Percentiles rank a stretch among this genome's conserved stretches.
Conservation (phyloP, 169 alveolate genomes). For the Eimeria acervulina region DNA sequence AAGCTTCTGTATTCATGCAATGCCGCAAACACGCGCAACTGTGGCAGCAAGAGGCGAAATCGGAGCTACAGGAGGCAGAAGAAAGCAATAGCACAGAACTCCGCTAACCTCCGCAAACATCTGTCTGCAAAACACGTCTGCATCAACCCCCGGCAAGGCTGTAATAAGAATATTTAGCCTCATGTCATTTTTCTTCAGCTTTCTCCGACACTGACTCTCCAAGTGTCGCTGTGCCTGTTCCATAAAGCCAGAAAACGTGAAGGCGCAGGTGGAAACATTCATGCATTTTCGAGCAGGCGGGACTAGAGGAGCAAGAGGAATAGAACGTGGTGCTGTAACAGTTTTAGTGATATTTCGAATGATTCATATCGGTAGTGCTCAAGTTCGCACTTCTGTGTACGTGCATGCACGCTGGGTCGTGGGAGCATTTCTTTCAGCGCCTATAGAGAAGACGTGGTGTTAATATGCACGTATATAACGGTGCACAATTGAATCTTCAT, state of each 20-base stretch:
- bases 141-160: slow-evolving; percentile 54
- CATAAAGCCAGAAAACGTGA: not conserved
- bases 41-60: not conserved
- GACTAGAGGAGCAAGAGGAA: not conserved
- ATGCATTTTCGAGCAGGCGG: not conserved
- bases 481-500: not conserved
- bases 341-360: not conserved
- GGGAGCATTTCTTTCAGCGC: not conserved
- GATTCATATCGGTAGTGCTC: not conserved
- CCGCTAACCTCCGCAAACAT: slow-evolving; percentile 59
- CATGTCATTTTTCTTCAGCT: slow-evolving; percentile 21
- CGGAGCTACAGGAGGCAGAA: no score
- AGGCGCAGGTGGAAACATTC: not conserved
- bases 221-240: slow-evolving; percentile 59
- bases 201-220: slow-evolving; percentile 19
- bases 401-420: not conserved
- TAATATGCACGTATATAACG: not conserved
- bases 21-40: not conserved
- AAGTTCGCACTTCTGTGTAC: no score
- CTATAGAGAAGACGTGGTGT: not conserved
- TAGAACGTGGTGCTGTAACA: not conserved
- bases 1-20: not conserved
- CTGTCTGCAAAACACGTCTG: slow-evolving; percentile 12
- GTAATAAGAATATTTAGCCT: slow-evolving; percentile 52
- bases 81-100: not conserved